Percentiles rank a stretch among this genome's conserved stretches.
Evolutionary conservation across 1,139 yeast species (phyloP).

Genomic region (Wickerhamomyces sp.): DNA sequence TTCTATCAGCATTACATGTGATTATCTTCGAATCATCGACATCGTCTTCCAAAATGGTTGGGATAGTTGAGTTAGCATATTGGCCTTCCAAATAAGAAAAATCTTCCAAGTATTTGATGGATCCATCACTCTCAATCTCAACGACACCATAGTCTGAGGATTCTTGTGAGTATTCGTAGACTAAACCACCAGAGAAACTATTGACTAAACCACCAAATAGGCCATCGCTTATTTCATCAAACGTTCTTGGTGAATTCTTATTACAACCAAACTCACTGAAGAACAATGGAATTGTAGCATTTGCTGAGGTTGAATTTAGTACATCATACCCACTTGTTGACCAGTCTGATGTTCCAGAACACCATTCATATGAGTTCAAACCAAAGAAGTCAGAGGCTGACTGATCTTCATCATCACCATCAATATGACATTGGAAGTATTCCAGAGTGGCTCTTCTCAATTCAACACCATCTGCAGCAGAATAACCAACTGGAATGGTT

Average conservation of each 20-base stretch:
- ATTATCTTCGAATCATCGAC: slow-evolving; percentile 37
- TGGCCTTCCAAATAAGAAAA: slow-evolving; percentile 50
- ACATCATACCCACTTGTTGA: slow-evolving; percentile 63
- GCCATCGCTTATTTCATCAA: slow-evolving; percentile 65
- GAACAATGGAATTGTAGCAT: slow-evolving; percentile 73
- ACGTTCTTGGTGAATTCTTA: slow-evolving; percentile 55
- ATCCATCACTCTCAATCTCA: slow-evolving; percentile 38
- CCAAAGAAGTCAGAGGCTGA: slow-evolving; percentile 86
- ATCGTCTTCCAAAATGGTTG: slow-evolving; percentile 35
- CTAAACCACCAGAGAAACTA: slow-evolving; percentile 71
- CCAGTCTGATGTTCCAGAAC: slow-evolving; percentile 68
- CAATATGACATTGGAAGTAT: slow-evolving; percentile 70
- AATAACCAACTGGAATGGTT: slow-evolving; percentile 84
- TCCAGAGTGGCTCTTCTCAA: slow-evolving; percentile 74
- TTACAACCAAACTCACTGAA: slow-evolving; percentile 86
- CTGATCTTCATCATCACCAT: slow-evolving; percentile 46
- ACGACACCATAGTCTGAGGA: slow-evolving; percentile 69
- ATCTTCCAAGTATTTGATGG: slow-evolving; percentile 46
- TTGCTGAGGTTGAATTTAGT: slow-evolving; percentile 53
- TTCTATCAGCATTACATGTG: slow-evolving; percentile 48
- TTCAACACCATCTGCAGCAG: slow-evolving; percentile 79
- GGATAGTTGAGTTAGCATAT: slow-evolving; percentile 38
- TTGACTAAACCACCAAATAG: slow-evolving; percentile 46
- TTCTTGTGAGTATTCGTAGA: slow-evolving; percentile 72
- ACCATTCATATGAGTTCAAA: slow-evolving; percentile 89